Conservation (phyloP, 495 filamentous ascomycete species). For the Penicillium longicatenatum region DNA sequence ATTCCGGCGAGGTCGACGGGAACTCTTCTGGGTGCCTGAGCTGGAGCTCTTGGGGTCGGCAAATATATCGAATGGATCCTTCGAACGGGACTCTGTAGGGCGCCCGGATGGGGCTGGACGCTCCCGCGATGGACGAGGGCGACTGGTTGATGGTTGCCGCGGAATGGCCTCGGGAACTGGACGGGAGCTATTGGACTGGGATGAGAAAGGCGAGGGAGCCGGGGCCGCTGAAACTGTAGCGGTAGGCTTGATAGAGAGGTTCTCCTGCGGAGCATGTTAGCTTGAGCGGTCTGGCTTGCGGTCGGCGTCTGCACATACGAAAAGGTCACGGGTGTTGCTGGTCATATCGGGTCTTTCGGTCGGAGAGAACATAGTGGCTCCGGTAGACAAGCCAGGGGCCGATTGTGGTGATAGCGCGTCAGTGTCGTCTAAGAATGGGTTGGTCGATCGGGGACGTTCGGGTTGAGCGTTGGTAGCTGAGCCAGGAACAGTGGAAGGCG, state of each 20-base stretch:
- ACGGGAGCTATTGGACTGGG: constrained; percentile 43
- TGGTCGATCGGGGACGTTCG: constrained; percentile 78
- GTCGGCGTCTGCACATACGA: constrained; percentile 63
- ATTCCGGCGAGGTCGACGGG: constrained; percentile 75
- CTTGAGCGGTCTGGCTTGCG: not conserved
- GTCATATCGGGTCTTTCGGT: constrained; percentile 54
- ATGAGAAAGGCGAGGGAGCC: constrained; percentile 14
- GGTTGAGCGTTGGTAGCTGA: constrained; percentile 39
- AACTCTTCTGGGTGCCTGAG: constrained; percentile 24
- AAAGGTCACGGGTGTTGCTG: constrained; percentile 77
- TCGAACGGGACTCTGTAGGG: constrained; percentile 27
- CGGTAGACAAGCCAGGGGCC: constrained; percentile 39
- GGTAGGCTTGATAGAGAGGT: constrained; percentile 42
- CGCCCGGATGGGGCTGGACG: constrained; percentile 23
- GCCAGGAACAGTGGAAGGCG: constrained; percentile 59
- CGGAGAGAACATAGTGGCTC: constrained; percentile 59
- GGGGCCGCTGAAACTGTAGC: constrained; percentile 12
- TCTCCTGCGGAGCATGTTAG: constrained; percentile 35
- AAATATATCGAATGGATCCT: constrained; percentile 58
- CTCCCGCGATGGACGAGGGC: constrained; percentile 35
- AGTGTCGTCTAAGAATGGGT: constrained; percentile 85
- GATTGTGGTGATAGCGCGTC: constrained; percentile 54
- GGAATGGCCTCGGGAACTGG: constrained; percentile 45
- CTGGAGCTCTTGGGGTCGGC: constrained; percentile 52
- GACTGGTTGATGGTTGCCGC: constrained; percentile 18